phyloP scores from a whole-genome alignment of 305 asterid genomes.

The Fraxinus latifolia region DNA sequence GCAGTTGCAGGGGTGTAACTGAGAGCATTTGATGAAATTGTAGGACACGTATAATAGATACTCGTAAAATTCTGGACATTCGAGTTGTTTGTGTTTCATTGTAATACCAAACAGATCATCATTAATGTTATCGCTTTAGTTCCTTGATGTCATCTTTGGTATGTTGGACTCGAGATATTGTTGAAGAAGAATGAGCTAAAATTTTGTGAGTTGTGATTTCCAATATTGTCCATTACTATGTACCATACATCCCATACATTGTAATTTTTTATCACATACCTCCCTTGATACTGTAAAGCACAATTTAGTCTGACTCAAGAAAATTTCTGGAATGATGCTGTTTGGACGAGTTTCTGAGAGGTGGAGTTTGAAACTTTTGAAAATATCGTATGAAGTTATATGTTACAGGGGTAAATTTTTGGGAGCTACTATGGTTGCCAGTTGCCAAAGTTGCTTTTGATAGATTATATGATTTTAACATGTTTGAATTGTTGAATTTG shows the following conservation, averaged over 20 bases:
- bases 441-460: background rate
- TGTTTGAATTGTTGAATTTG: background rate
- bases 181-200: background rate
- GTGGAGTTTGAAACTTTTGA: background rate
- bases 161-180: background rate
- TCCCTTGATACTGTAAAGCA: background rate
- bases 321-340: background rate
- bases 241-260: background rate
- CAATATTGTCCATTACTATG: background rate
- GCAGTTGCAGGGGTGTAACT: background rate
- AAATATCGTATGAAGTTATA: background rate
- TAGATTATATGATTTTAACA: background rate
- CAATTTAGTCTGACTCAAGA: background rate
- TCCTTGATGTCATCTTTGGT: background rate
- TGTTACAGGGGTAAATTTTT: background rate
- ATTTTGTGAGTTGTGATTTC: background rate
- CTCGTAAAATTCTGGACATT: background rate
- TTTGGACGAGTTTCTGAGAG: background rate
- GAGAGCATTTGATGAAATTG: background rate
- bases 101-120: background rate
- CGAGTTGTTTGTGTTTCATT: background rate
- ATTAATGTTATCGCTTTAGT: background rate
- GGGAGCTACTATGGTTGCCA: background rate
- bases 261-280: background rate
- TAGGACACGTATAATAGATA: background rate